Evolutionary conservation across 768 basidiomycete genomes (phyloP), one percentile per base, ranked within the genome.

Genomic region (Termitomyces sp.): DNA sequence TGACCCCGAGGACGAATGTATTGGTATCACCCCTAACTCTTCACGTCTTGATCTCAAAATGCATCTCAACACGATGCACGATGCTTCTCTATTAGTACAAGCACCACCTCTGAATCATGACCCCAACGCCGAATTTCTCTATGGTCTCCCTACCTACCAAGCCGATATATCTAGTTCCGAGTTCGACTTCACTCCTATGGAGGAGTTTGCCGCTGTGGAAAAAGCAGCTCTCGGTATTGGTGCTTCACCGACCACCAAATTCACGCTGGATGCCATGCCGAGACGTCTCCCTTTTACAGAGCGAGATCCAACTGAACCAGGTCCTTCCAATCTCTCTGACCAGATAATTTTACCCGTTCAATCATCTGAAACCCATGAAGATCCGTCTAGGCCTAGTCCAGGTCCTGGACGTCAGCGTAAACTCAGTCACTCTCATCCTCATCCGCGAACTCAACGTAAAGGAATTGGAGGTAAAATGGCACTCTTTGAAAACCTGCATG

Each of bases 391-490:
- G 28, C 17, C 54, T 11, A 51, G 55, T 42, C 57, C 46, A 30
- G 54, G 48, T 50, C 45, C 52, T 37, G 50, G 55, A 12, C 86
- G 92, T 42, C 87, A 91, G 58, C 87, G 96, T 47, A 96, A 94
- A 65, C 78, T 96, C 55, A 94, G 90, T 62, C 87, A 93, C 67
- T 91, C 87, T 62, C 87, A 84, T 50, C 81, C 87, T 0, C 70
- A 80, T 48, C 89, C 89, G 5, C 81, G 88, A 37, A 69, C 78
- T 3, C 76, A 76, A 53, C 78, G 82, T 47, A 84, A 78, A 64
- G 80, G 77, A 23, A 77, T 81, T 37, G 81, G 83, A 45, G 92
- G 90, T 19, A 98, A 98, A 71, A 80, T 98, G 69, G 95, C 94
- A 0, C 73, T 96, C 3, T 98, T 98, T 67, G 97, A 98, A 61